phyloP scores from a whole-genome alignment of 768 basidiomycete genomes.

The Trametes cingulata region DNA sequence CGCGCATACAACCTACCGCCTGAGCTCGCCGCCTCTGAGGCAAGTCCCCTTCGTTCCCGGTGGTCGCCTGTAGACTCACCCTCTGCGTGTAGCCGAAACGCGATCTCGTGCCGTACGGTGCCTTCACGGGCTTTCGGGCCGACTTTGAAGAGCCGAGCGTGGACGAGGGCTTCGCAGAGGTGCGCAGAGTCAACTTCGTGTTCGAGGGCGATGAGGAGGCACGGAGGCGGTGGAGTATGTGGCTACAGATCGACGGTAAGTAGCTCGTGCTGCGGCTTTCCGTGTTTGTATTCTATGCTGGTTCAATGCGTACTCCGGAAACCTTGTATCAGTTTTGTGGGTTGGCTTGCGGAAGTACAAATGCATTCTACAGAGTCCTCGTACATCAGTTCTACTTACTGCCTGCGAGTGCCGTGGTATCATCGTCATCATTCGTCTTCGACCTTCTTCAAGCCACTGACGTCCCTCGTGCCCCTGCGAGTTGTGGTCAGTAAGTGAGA shows the following conservation, averaged over 20 bases:
- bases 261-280: constrained; percentile 24
- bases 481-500: background rate
- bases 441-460: constrained; percentile 30
- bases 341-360: too few species aligned
- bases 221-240: constrained; percentile 73
- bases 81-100: constrained; percentile 43
- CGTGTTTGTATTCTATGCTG: background rate
- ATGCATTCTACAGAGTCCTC: background rate
- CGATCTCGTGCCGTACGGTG: constrained; percentile 57
- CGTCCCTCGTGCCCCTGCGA: constrained; percentile 27
- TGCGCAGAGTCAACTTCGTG: constrained; percentile 76
- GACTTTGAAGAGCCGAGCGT: constrained; percentile 65
- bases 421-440: constrained; percentile 23
- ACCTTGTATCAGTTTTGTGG: too few species aligned
- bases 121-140: constrained; percentile 57
- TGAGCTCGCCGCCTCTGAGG: constrained; percentile 44
- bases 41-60: constrained; percentile 24
- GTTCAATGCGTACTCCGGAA: too few species aligned
- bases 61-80: background rate
- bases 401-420: background rate
- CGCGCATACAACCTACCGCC: constrained; percentile 66
- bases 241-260: constrained; percentile 80
- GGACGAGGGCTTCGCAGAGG: constrained; percentile 75
- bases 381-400: background rate
- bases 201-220: constrained; percentile 80